Evolutionary conservation across 768 basidiomycete species (phyloP), one percentile per base, ranked within the genome.

Genomic region (Dacryopinax primogenitus): DNA sequence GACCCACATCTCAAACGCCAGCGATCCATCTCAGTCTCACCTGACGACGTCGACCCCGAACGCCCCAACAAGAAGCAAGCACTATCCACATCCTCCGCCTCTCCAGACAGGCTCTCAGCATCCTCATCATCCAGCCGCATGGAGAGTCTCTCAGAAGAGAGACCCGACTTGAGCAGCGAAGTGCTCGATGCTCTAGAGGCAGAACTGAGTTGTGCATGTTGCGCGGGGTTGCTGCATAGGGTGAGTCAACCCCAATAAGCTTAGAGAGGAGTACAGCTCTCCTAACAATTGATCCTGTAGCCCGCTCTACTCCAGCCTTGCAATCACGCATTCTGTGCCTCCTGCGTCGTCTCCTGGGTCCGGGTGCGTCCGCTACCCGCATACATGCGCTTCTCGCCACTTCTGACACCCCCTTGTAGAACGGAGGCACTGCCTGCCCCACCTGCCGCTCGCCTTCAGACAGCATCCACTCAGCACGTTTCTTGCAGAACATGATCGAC

Each of bases 291-390:
- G 26, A 4, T 18, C 18, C 51, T 4, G 18, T 30, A 58, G 51
- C 51, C 51, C 26, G 51, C 51, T 4, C 3, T 58, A 11, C 51
- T 58, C 23, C 51, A 58, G 30, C 51, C 51, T 13, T 58, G 51
- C 30, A 58, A 58, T 18, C 51, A 58, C 32, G 26, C 51, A 13
- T 58, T 58, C 51, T 58, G 51, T 21, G 51, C 51, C 3, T 26
- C 51, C 7, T 58, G 51, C 51, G 30, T 58, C 30, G 30, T 58
- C 51, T 58, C 51, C 26, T 58, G 51, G 51, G 51, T 58, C 30
- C 51, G 51, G 51, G 51, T 58, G 32, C 51, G 51, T 47, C 11
- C 36, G 18, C 11, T 44, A 15, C 18, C 41, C 51, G 23, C 51
- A 58, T 32, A 58, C 51, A 30, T 13, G 37, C 37, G 12, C n/a